These are phyloP conservation scores for Raddia guianensis DNA, from an alignment of 176 grass and related monocot genomes.

Conservation along the genomic window DNA sequence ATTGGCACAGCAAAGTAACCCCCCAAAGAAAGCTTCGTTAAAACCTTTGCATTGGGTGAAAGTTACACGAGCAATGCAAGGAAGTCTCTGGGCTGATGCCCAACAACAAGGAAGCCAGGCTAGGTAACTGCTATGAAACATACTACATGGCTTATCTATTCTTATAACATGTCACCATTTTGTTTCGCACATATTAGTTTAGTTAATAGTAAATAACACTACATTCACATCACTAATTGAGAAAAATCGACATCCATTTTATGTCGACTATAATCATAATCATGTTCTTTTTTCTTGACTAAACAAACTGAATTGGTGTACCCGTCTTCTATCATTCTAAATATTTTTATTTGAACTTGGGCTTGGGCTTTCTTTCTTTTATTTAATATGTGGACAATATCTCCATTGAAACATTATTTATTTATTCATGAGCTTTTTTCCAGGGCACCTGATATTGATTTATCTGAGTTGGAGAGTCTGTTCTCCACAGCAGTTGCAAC, in stretches of 20 bases:
- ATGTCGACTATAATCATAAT: constrained; percentile 26
- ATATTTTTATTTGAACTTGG: constrained; percentile 11
- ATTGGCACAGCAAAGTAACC: constrained; percentile 59
- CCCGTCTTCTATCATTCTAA: constrained; percentile 24
- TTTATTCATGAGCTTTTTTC: constrained; percentile 38
- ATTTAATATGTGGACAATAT: constrained; percentile 17
- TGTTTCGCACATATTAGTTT: constrained; percentile 27
- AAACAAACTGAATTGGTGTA: constrained; percentile 28
- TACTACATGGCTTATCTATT: constrained; percentile 11
- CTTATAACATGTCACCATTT: constrained; percentile 26
- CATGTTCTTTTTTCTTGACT: constrained; percentile 9
- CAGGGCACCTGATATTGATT: constrained; percentile 85
- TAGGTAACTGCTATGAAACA: constrained; percentile 60
- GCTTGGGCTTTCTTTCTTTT: not conserved
- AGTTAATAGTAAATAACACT: constrained; percentile 14
- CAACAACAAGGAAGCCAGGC: constrained; percentile 82
- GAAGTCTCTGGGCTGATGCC: constrained; percentile 98
- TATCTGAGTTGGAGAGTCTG: constrained; percentile 76
- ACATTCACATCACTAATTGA: constrained; percentile 12
- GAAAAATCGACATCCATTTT: constrained; percentile 23
- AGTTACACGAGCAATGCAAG: constrained; percentile 91
- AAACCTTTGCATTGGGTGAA: constrained; percentile 99
- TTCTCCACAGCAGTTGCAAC: constrained; percentile 68
- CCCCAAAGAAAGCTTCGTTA: constrained; percentile 80
- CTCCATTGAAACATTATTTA: constrained; percentile 29